A percentile compares a stretch with the other conserved stretches of the same genome.
phyloP scores from a whole-genome alignment of 2,329 filamentous ascomycete genomes.

The Diatrype stigma region DNA sequence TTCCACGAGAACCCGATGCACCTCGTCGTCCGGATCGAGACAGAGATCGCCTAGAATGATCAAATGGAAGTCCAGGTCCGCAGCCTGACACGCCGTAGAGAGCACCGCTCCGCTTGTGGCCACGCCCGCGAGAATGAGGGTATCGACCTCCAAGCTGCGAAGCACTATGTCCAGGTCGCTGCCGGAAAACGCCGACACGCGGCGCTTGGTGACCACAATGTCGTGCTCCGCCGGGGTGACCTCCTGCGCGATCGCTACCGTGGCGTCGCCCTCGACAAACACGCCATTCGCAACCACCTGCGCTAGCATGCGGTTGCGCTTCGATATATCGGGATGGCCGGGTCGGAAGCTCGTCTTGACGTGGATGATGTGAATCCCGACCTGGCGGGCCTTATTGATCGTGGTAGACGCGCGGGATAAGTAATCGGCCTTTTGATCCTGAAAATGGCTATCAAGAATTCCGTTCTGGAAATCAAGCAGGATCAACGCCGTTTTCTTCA shows the following conservation, averaged over 20 bases:
- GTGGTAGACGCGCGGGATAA: constrained; percentile 23
- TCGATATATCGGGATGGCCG: constrained; percentile 26
- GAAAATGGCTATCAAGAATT: constrained; percentile 19
- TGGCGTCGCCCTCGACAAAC: constrained; percentile 21
- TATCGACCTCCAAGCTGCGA: constrained; percentile 21
- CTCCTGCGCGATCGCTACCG: constrained; percentile 15
- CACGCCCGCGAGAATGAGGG: constrained; percentile 30
- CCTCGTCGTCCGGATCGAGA: constrained; percentile 27
- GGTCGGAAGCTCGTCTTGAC: constrained; percentile 29
- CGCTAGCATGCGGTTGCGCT: constrained; percentile 18
- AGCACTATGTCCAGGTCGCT: constrained; percentile 32
- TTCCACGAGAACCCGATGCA: constrained; percentile 29
- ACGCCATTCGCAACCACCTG: constrained; percentile 12
- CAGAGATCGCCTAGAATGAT: constrained; percentile 32
- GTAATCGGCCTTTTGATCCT: constrained; percentile 2
- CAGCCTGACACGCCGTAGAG: constrained; percentile 31
- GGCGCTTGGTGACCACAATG: constrained; percentile 29
- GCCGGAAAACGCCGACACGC: constrained; percentile 31
- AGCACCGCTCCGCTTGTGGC: constrained; percentile 32
- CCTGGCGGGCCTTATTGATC: constrained; percentile 20
- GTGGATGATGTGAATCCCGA: constrained; percentile 27
- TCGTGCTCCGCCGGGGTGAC: constrained; percentile 19
- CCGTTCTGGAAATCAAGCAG: constrained; percentile 32
- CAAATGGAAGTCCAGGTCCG: constrained; percentile 31
- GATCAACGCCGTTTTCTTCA: constrained; percentile 28